Base-by-base conservation (phyloP, 768 basidiomycete species). In the Leccinellum luteum region DNA sequence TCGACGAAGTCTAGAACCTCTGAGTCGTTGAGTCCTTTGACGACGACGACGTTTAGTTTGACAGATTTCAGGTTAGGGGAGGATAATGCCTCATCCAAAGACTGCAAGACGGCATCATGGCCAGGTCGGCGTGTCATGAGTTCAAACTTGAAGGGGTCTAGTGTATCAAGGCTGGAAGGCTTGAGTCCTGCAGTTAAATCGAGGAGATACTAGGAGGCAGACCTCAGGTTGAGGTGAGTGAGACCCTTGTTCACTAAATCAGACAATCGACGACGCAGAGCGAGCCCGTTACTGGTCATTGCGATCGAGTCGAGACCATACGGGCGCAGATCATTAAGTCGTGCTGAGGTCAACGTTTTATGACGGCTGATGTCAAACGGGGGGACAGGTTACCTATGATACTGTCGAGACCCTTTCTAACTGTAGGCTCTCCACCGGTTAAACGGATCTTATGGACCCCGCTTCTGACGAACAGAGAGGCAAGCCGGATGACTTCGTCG, bases 371-470 rank as follows among this genome's bases (percentile, higher is more conserved):
- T 35, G 54, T 23, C 23, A 54, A 23, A 52, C 23, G 23, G 31
- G 10, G 9, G 43, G 53, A n/a, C 31, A 71, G 76, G 14, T 59
- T 63, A 89, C 91, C 73, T 41, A 94, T 82, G 53, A 95, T 80
- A 19, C 85, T 81, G 12, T 78, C 73, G 25, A 93, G 78, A 6
- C 85, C 90, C 70, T 85, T 91, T 48, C 94, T 79, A 30, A 95
- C 79, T 0, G 89, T 93, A 1, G 93, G 93, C 65, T 94, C 93
- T 28, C 94, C 92, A 2, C 92, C 93, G 0, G 93, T 95, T 45
- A 96, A 72, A 7, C 93, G 77, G 60, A 96, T 93, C 72, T 96
- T 96, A 28, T 81, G 89, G 31, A 96, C 87, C 5, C 94, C 94
- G 66, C 83, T 84, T 64, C 78, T 78, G 1, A 95, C 91, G 61